Conservation (phyloP, 2,329 filamentous ascomycete species). For the Botrytis hyacinthi region DNA sequence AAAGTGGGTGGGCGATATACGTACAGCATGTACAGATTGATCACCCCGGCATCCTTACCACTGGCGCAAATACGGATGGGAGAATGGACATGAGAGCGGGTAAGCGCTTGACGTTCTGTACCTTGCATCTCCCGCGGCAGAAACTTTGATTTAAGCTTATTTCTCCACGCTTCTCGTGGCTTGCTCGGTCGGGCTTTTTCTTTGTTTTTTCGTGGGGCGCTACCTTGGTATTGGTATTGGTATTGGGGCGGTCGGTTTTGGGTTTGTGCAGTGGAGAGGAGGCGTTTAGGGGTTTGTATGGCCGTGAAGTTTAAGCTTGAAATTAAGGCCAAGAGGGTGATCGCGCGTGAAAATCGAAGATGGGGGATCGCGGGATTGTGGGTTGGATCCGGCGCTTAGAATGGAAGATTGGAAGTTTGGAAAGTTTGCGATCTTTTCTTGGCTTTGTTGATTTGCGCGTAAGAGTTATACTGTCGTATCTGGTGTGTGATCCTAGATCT, state of each 20-base stretch:
- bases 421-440: not conserved
- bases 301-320: not conserved
- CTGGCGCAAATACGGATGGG: not conserved
- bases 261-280: not conserved
- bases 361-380: not conserved
- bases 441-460: not conserved
- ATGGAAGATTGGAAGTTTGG: not conserved
- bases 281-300: not conserved
- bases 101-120: not conserved
- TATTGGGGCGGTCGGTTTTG: not conserved
- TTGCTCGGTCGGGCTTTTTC: fast-evolving
- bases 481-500: not conserved
- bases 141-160: not conserved
- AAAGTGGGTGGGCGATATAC: not conserved
- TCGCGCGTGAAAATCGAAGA: not conserved
- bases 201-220: not conserved
- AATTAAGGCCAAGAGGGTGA: not conserved
- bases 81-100: not conserved
- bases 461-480: not conserved
- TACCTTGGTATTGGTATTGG: too few species aligned
- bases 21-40: not conserved
- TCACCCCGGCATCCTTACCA: not conserved
- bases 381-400: not conserved
- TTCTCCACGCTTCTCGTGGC: not conserved
- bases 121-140: not conserved